Base-by-base conservation (phyloP, 192 early-diverging fungal genomes). In the Physocladia obscura region DNA sequence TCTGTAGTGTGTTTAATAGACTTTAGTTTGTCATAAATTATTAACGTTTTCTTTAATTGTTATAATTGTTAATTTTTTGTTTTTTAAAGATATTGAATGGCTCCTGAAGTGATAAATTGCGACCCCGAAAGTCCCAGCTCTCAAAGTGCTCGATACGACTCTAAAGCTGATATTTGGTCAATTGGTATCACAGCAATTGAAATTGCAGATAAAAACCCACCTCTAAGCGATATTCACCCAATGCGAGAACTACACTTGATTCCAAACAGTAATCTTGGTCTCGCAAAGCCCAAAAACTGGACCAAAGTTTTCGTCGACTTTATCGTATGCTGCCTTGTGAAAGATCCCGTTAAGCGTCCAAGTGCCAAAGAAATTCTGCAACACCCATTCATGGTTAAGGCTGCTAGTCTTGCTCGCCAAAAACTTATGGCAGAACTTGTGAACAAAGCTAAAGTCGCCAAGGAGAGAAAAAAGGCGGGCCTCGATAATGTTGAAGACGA, bases 181-280 rank as follows among this genome's bases (percentile, higher is more conserved):
- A 86, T 88, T 32, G 87, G 87, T 24, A 88, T 88, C 75, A 88
- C 87, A 1, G 83, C 83, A 4, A 88, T 88, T 49, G 87, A 88
- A 74, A 83, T 88, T 37, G 87, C 87, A 4, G 85, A 88, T 59
- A 87, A 87, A 61, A 86, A 88, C 55, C 87, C 87, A 8, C 87
- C 87, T 15, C 73, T 87, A 15, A 76, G 79, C 48, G 87, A 88
- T 52, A 87, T 88, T 56, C 87, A 88, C 68, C 87, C 87, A 0
- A 88, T 88, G 85, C 77, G 82, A 27, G 87, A 83, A 2, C 75
- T 88, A 11, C 74, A 81, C 35, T 49, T 88, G 49, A 88, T 88
- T 61, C 83, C 86, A 29, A 77, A 71, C 50, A 63, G 71, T 13
- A 73, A 65, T 44, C 65, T 88, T 22, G 79, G 81, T 19, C 74